Evolutionary conservation across 1,284 basidiomycete species (phyloP).

Genomic region (Prillingera fragicola): DNA sequence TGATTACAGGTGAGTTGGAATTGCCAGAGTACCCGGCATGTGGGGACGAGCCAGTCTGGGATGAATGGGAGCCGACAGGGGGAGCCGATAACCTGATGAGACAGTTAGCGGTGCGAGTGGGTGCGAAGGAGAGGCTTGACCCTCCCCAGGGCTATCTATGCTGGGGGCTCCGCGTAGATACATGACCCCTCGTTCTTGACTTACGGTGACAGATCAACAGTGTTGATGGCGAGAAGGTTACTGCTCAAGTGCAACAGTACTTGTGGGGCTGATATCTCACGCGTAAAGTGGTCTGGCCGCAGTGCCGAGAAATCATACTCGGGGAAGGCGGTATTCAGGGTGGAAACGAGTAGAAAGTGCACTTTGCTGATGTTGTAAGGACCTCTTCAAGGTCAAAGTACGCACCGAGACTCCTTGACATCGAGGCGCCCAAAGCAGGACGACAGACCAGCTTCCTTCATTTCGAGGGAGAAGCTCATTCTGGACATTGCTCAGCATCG

Average conservation of each 20-base stretch:
- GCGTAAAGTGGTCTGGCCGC: slow-evolving; percentile 82
- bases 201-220: slow-evolving; percentile 25
- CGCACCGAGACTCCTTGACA: slow-evolving; percentile 46
- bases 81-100: too few relatives aligned
- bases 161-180: slow-evolving; percentile 7
- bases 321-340: slow-evolving; percentile 93
- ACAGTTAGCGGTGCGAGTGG: not conserved
- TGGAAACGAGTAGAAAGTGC: slow-evolving; percentile 76
- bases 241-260: slow-evolving; percentile 33
- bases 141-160: not conserved
- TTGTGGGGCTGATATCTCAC: slow-evolving; percentile 62
- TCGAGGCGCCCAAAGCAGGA: slow-evolving; percentile 47
- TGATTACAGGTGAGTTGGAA: too few relatives aligned
- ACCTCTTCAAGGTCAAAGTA: not conserved
- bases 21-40: too few relatives aligned
- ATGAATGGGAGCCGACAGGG: too few relatives aligned
- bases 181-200: too few relatives aligned
- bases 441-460: slow-evolving; percentile 43
- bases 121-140: slow-evolving; percentile 4
- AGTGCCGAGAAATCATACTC: slow-evolving; percentile 96
- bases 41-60: too few relatives aligned
- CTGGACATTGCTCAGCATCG: slow-evolving; percentile 15
- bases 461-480: slow-evolving; percentile 48
- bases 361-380: slow-evolving; percentile 33
- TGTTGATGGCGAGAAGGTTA: slow-evolving; percentile 28